Evolutionary conservation across 306 rosid genomes (phyloP), one percentile per base, ranked within the genome.

Genomic region (Vachellia pachyceras): DNA sequence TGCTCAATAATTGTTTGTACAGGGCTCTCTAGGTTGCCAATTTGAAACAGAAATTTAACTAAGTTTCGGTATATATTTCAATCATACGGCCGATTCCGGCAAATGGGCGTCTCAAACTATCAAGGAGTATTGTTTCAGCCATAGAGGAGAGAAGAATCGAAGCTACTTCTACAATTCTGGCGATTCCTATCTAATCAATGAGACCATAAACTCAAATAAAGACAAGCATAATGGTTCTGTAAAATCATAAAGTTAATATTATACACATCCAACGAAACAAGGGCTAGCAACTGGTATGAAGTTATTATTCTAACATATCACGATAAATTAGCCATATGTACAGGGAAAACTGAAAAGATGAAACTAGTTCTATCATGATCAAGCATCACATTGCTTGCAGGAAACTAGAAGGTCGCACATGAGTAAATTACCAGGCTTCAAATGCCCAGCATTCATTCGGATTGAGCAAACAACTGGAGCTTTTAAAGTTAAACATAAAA

Each of bases 241-340:
- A 12, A 69, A 42, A 14, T n/a, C n/a, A n/a, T n/a, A n/a, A n/a
- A n/a, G n/a, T n/a, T n/a, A n/a, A n/a, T n/a, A n/a, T 29, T 7
- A 7, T 69, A 42, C 47, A 42, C 37, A 20, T 55, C 20, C 22
- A 7, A 10, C 11, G 22, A 10, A 36, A 8, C 12, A 5, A 2
- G 36, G 52, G 54, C 36, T 10, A 41, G 7, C 37, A 69, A 37
- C 54, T 41, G 20, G 17, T 47, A 41, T 41, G 23, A 7, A 73
- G 77, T 39, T 55, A n/a, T 79, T 75, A 29, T 79, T 75, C 81
- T 49, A 68, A 29, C 75, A 85, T 52, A 61, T 69, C 63, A 73
- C 68, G 69, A 77, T 66, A 73, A 73, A 13, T 78, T 74, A 69
- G 63, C 10, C 23, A 72, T 77, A 78, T 73, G 80, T 78, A 81